Conservation (phyloP, 305 asterid species). For the Plantago rigida region DNA sequence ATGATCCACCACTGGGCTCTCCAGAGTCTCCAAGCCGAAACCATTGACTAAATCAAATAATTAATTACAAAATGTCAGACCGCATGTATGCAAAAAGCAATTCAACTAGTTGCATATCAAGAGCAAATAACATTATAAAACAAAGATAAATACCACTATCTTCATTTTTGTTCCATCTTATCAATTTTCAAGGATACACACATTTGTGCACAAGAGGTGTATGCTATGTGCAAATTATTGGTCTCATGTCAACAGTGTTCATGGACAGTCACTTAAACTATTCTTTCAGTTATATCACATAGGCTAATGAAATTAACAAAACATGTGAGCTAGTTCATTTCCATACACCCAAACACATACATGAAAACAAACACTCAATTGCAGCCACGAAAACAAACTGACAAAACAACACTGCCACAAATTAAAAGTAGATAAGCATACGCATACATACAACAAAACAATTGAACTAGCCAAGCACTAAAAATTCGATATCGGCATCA, state of each 20-base stretch:
- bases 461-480: too few species aligned
- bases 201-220: background rate
- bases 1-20: constrained; percentile 24
- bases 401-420: too few species aligned
- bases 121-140: background rate
- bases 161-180: background rate
- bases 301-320: background rate
- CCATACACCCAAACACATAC: too few species aligned
- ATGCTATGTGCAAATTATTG: background rate
- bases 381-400: too few species aligned
- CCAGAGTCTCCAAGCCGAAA: constrained; percentile 33
- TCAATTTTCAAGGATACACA: background rate
- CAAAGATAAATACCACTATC: background rate
- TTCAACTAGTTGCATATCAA: background rate
- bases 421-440: too few species aligned
- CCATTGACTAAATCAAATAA: constrained; percentile 31
- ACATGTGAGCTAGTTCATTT: too few species aligned
- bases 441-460: too few species aligned
- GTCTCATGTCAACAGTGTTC: background rate
- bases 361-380: too few species aligned
- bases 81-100: background rate
- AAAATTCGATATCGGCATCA: background rate
- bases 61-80: constrained; percentile 6
- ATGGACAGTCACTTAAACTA: background rate
- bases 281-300: background rate